phyloP scores from a whole-genome alignment of 345 rosid genomes.

The Hirschfeldia incana region DNA sequence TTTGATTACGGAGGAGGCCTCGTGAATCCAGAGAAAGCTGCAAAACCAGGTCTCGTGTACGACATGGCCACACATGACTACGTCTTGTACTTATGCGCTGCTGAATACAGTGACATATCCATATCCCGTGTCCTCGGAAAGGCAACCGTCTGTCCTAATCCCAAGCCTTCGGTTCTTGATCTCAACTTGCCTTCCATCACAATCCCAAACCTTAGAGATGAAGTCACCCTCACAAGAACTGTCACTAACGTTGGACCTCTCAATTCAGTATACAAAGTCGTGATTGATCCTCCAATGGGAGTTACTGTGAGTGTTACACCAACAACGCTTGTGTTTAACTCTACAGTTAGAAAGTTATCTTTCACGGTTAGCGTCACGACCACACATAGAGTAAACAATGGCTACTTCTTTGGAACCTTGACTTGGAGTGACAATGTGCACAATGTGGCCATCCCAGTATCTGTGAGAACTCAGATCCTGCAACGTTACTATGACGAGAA shows the following conservation, averaged over 20 bases:
- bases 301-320: constrained; percentile 30
- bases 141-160: constrained; percentile 29
- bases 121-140: constrained; percentile 44
- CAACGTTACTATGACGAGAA: constrained; percentile 8
- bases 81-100: constrained; percentile 47
- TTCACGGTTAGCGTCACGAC: constrained; percentile 31
- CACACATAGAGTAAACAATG: constrained; percentile 37
- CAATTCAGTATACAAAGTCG: constrained; percentile 33
- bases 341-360: constrained; percentile 17
- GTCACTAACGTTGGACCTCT: constrained; percentile 50
- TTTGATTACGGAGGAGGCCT: constrained; percentile 67
- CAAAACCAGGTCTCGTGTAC: constrained; percentile 57
- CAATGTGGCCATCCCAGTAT: constrained; percentile 18
- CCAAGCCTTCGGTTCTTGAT: constrained; percentile 28
- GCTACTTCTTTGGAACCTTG: constrained; percentile 50
- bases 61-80: constrained; percentile 49
- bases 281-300: constrained; percentile 40
- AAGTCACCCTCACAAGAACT: constrained; percentile 34
- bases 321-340: constrained; percentile 21
- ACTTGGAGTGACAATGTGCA: constrained; percentile 42
- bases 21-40: constrained; percentile 54
- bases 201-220: constrained; percentile 29
- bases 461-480: constrained; percentile 19
- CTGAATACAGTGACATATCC: constrained; percentile 47
- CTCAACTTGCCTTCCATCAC: constrained; percentile 43